phyloP scores from a whole-genome alignment of 1,284 basidiomycete genomes.

The Trichosporon faecale region DNA sequence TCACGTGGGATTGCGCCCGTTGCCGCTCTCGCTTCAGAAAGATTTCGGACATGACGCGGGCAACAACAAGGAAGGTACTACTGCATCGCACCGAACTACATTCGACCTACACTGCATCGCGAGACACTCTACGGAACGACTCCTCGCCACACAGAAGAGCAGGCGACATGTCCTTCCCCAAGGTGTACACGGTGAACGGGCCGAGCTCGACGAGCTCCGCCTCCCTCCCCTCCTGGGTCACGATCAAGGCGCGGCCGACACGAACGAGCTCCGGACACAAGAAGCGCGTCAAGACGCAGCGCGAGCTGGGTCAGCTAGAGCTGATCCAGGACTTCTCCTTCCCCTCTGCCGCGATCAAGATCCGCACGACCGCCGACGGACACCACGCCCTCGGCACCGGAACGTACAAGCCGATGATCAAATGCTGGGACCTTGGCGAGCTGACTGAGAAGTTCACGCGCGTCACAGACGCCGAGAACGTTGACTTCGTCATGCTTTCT shows the following conservation, averaged over 20 bases:
- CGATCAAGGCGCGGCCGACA: slow-evolving; percentile 58
- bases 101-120: too few relatives aligned
- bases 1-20: slow-evolving; percentile 13
- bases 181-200: slow-evolving; percentile 88
- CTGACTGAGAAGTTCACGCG: slow-evolving; percentile 93
- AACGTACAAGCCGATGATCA: slow-evolving; percentile 96
- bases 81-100: neutral
- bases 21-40: slow-evolving; percentile 14
- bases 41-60: slow-evolving; percentile 16
- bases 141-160: neutral
- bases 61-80: neutral
- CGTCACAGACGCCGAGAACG: slow-evolving; percentile 93
- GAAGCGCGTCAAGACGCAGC: slow-evolving; percentile 51
- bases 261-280: slow-evolving; percentile 34
- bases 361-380: slow-evolving; percentile 88
- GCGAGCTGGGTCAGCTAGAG: slow-evolving; percentile 60
- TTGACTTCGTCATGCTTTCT: slow-evolving; percentile 93
- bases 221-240: slow-evolving; percentile 84
- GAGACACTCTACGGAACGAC: neutral
- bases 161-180: slow-evolving; percentile 54
- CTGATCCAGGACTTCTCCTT: slow-evolving; percentile 96
- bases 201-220: slow-evolving; percentile 76
- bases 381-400: slow-evolving; percentile 91
- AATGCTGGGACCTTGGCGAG: slow-evolving; percentile 92
- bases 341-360: slow-evolving; percentile 88